These are phyloP conservation scores for Collybia mongolica DNA, from an alignment of 768 basidiomycete genomes.

Conservation along the genomic window DNA sequence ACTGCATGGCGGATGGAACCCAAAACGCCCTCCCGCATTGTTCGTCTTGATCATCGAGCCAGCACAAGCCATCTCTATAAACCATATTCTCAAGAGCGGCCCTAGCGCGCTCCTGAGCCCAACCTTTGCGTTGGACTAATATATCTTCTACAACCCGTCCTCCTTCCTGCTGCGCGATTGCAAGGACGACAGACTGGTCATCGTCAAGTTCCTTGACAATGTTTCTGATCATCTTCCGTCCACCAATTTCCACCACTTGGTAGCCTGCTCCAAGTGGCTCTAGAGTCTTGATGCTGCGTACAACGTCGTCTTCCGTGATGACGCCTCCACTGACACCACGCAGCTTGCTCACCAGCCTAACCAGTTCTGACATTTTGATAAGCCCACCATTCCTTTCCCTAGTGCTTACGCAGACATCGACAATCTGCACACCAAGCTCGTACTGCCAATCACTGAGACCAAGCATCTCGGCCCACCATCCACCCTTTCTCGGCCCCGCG, in stretches of 20 bases:
- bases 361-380: constrained; percentile 84
- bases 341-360: constrained; percentile 74
- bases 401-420: constrained; percentile 87
- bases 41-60: constrained; percentile 91
- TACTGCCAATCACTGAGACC: constrained; percentile 94
- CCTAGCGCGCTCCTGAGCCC: constrained; percentile 76
- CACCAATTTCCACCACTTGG: constrained; percentile 74
- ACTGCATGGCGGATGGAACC: constrained; percentile 86
- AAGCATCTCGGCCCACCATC: constrained; percentile 90
- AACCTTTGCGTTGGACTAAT: constrained; percentile 61
- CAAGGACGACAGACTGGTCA: constrained; percentile 83
- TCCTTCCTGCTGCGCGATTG: constrained; percentile 64
- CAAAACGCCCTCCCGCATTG: constrained; percentile 70
- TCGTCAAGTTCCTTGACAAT: constrained; percentile 90
- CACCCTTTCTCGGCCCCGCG: constrained; percentile 79
- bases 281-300: constrained; percentile 81
- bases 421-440: constrained; percentile 93
- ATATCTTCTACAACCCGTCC: constrained; percentile 69
- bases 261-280: constrained; percentile 92
- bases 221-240: constrained; percentile 79
- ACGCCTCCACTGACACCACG: constrained; percentile 65
- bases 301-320: constrained; percentile 84
- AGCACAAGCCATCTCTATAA: constrained; percentile 86
- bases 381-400: constrained; percentile 90
- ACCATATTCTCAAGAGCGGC: constrained; percentile 89